A percentile compares a stretch with the other conserved stretches of the same genome.
These are phyloP conservation scores for Chalciporus piperatoides DNA, from an alignment of 1,284 basidiomycete genomes.

Conservation along the genomic window DNA sequence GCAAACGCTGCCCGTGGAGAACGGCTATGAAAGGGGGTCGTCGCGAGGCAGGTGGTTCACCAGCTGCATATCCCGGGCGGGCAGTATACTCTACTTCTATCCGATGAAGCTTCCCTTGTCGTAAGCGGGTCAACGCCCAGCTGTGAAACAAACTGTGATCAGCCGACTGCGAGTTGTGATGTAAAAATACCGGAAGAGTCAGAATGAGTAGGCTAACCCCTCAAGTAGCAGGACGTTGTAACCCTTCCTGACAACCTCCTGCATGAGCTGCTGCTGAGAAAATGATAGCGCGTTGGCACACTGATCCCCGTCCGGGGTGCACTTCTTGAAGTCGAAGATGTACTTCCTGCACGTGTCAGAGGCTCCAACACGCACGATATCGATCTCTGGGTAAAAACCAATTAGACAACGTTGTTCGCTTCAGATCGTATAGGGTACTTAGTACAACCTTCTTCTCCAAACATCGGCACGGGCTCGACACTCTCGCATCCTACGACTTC, in stretches of 20 bases:
- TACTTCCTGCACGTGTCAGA: constrained; percentile 56
- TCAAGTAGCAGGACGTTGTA: constrained; percentile 65
- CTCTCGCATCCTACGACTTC: constrained; percentile 67
- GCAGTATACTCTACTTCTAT: constrained; percentile 67
- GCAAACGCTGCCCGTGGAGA: constrained; percentile 37
- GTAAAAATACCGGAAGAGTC: constrained; percentile 2
- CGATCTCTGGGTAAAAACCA: constrained; percentile 45
- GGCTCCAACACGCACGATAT: constrained; percentile 51
- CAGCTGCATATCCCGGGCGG: constrained; percentile 54
- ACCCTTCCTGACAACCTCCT: constrained; percentile 51
- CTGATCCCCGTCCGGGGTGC: constrained; percentile 38
- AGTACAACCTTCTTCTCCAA: constrained; percentile 63
- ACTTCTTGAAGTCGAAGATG: constrained; percentile 55
- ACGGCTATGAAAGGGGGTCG: constrained; percentile 67
- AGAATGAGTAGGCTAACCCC: constrained; percentile 44
- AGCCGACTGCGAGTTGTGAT: constrained; percentile 6
- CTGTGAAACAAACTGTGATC: constrained; percentile 35
- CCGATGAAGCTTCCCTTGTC: constrained; percentile 56
- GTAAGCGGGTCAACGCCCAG: constrained; percentile 64
- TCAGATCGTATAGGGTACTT: constrained; percentile 18
- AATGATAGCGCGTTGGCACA: constrained; percentile 54
- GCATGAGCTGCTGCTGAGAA: constrained; percentile 59
- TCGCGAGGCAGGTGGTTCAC: constrained; percentile 41
- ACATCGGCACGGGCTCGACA: constrained; percentile 62
- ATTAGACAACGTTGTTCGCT: constrained; percentile 10